A percentile compares a stretch with the other conserved stretches of the same genome.
Evolutionary conservation across 75 land plant species (phyloP).

Genomic region (Pinus taeda): DNA sequence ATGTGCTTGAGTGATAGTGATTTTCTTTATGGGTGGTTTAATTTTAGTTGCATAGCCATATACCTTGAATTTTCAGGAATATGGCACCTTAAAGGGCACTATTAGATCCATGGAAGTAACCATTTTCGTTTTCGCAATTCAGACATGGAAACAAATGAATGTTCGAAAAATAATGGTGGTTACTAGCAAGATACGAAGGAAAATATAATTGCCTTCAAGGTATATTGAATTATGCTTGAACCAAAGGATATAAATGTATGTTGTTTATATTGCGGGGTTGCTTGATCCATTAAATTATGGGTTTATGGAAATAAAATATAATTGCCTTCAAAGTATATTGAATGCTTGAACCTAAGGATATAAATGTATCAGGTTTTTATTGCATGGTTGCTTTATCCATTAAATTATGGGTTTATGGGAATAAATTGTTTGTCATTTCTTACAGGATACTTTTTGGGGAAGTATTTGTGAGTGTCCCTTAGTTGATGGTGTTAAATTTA

Average conservation of each 20-base stretch:
- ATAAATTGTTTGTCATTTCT: not conserved
- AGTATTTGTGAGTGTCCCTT: constrained; percentile 90
- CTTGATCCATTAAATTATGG: no score
- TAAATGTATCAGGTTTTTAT: not conserved
- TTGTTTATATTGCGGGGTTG: no score
- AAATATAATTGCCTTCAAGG: constrained; percentile 96
- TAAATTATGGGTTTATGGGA: not conserved
- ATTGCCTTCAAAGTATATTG: no score
- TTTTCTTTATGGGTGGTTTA: constrained; percentile 2
- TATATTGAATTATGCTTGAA: constrained; percentile 5
- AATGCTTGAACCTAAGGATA: not conserved
- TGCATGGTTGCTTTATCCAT: not conserved
- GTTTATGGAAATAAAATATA: no score
- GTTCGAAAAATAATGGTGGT: constrained; percentile 89
- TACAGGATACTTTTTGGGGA: constrained; percentile 93
- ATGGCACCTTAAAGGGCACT: not conserved
- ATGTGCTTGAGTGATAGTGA: constrained; percentile 76
- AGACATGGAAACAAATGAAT: constrained; percentile 97
- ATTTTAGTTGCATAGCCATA: not conserved
- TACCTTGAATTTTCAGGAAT: not conserved
- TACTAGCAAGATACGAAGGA: constrained; percentile 83
- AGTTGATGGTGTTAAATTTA: constrained; percentile 84
- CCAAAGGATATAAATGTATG: no score
- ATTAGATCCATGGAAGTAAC: not conserved
- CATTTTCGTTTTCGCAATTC: not conserved